Base-by-base conservation (phyloP, 2,329 filamentous ascomycete genomes). In the Neofusicoccum ribis region DNA sequence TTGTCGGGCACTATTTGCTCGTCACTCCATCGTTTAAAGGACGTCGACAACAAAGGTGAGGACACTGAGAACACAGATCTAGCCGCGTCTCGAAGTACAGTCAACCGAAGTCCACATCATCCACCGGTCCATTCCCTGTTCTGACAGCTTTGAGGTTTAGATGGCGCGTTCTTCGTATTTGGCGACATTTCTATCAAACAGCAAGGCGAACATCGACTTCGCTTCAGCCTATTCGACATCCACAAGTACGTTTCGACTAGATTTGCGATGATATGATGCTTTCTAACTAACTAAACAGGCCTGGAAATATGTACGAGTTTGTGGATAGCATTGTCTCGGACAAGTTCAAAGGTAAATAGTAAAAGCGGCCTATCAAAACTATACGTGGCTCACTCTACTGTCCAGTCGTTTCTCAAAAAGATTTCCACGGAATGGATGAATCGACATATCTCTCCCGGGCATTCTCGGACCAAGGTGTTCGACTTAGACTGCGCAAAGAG, bases 161-260 rank as follows among this genome's bases (percentile, higher is more conserved):
- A 95, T 76, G 90, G 90, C 11, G 92, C 89, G 0, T 96, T 93
- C 79, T 96, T 96, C 72, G 89, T 96, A n/a, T 96, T 96, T 77
- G 91, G 91, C 5, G 92, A 97, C 76, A 82, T 97, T 23, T 95
- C 91, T 0, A 88, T 94, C 67, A 90, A 90, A 73, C 82, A 88
- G 27, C 86, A 91, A 71, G 93, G 93, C 36, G 83, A 82, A 20
- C 94, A 88, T 73, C 84, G 89, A 41, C 83, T 97, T 44, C 85
- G 88, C 64, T 96, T 97, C 74, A 89, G 86, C 56, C 83, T 96
- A 14, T 93, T 90, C 76, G 90, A 93, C 75, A 86, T 91, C 79
- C 82, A 80, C 70, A 86, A 85, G 83, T 86, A 76, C 70, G 82
- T 75, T 1, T 6, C 17, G 39, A 3, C 37, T 31, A 1, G 2